phyloP scores from a whole-genome alignment of 2,329 filamentous ascomycete species.

The Penicillium sclerotiorum region DNA sequence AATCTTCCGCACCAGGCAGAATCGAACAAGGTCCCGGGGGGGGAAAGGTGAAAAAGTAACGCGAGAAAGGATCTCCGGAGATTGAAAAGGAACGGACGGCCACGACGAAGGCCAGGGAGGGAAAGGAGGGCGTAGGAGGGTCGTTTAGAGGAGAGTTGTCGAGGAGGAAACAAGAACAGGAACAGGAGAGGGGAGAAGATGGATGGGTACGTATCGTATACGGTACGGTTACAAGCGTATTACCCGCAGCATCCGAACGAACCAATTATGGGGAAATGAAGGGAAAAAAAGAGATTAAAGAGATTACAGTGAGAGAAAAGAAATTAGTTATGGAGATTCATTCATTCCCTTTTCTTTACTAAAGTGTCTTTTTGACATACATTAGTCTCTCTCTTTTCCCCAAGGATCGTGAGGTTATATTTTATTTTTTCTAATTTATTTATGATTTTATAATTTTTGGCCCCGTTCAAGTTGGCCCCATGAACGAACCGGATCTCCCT shows the following conservation, averaged over 20 bases:
- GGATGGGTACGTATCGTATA: not conserved
- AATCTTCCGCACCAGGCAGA: conserved; percentile 32
- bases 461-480: no score
- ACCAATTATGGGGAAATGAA: conserved; percentile 5
- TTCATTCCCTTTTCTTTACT: no score
- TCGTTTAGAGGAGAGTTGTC: conserved; percentile 17
- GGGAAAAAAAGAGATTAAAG: not conserved
- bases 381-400: not conserved
- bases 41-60: not conserved
- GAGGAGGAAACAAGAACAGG: conserved; percentile 17
- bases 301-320: not conserved
- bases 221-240: conserved; percentile 5
- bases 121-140: conserved; percentile 8
- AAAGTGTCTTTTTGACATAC: not conserved
- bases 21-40: conserved; percentile 7
- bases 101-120: conserved; percentile 28
- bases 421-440: no score
- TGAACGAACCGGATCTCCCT: conserved; percentile 9
- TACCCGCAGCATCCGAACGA: conserved; percentile 7
- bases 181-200: conserved; percentile 12
- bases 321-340: conserved; percentile 5
- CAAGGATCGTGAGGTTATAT: no score
- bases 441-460: no score
- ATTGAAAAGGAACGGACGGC: conserved; percentile 29
- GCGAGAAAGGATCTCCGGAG: not conserved